Conservation (phyloP, 768 basidiomycete genomes). For the Albatrellus ellisii region DNA sequence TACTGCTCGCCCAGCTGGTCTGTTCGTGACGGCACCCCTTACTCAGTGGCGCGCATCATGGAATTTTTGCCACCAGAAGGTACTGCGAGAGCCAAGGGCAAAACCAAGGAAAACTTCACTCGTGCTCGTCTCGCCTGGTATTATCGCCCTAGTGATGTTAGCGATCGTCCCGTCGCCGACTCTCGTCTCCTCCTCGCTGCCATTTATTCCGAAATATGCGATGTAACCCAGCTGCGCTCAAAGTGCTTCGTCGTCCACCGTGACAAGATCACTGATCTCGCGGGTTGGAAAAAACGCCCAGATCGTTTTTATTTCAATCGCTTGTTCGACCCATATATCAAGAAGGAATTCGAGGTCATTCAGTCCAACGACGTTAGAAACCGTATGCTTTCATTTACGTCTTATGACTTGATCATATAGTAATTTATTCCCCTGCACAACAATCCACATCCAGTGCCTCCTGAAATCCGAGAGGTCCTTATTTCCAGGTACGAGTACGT, state of each 20-base stretch:
- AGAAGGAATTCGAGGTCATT: constrained; percentile 95
- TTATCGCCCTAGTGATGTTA: constrained; percentile 93
- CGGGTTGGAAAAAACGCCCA: constrained; percentile 86
- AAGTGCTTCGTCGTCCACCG: constrained; percentile 91
- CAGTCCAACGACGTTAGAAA: constrained; percentile 79
- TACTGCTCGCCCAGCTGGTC: constrained; percentile 93
- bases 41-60: constrained; percentile 93
- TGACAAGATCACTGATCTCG: constrained; percentile 88
- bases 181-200: constrained; percentile 86
- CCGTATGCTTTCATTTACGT: constrained; percentile 37
- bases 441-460: constrained; percentile 38
- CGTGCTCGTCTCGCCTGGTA: constrained; percentile 92
- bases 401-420: background rate
- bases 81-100: constrained; percentile 38
- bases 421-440: background rate
- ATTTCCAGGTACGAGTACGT: constrained; percentile 86
- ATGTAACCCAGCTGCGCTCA: constrained; percentile 84
- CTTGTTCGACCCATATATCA: constrained; percentile 95
- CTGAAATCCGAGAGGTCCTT: constrained; percentile 65
- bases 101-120: constrained; percentile 57
- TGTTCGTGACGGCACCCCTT: constrained; percentile 87
- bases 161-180: constrained; percentile 83
- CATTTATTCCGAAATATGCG: constrained; percentile 93
- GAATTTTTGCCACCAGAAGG: constrained; percentile 83
- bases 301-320: constrained; percentile 96